Percentiles rank a stretch among this genome's conserved stretches.
Conservation (phyloP, 257 asterid species). For the Oldenlandia corymbosa region DNA sequence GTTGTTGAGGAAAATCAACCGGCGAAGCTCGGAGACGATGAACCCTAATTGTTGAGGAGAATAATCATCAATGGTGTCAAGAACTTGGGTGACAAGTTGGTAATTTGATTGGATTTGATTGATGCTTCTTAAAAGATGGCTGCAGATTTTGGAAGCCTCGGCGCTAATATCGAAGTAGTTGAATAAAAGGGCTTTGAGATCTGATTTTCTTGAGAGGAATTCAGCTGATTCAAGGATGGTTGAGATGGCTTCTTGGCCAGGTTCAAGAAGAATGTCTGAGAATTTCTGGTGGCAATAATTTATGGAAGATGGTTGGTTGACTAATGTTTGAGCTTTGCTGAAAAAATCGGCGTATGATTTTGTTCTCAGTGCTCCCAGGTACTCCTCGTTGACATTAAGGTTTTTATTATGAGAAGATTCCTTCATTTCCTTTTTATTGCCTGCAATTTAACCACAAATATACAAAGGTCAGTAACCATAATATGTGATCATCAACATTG, state of each 20-base stretch:
- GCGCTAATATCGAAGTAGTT: constrained; percentile 63
- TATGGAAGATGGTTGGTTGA: constrained; percentile 24
- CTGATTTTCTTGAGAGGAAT: constrained; percentile 26
- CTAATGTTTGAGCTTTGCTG: constrained; percentile 45
- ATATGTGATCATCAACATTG: too few relatives aligned
- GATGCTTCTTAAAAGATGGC: constrained; percentile 42
- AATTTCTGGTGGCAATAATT: constrained; percentile 13
- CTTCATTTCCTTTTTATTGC: constrained; percentile 25
- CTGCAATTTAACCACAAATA: constrained; percentile 25
- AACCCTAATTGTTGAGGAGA: constrained; percentile 16
- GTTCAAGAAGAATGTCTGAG: constrained; percentile 53
- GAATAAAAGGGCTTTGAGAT: constrained; percentile 47
- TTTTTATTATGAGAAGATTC: constrained; percentile 20
- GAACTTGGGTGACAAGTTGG: constrained; percentile 25
- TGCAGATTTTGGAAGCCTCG: constrained; percentile 60
- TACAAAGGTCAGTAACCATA: too few relatives aligned
- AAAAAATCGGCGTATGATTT: constrained; percentile 66
- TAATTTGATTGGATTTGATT: constrained; percentile 41
- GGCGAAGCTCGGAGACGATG: constrained; percentile 27
- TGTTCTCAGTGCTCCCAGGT: constrained; percentile 56
- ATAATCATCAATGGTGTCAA: constrained; percentile 23
- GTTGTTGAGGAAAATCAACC: constrained; percentile 24
- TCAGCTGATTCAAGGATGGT: constrained; percentile 42
- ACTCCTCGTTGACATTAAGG: constrained; percentile 57
- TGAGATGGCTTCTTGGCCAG: constrained; percentile 47